Evolutionary conservation across 306 rosid genomes (phyloP), one percentile per base, ranked within the genome.

Genomic region (Trifolium dubium): DNA sequence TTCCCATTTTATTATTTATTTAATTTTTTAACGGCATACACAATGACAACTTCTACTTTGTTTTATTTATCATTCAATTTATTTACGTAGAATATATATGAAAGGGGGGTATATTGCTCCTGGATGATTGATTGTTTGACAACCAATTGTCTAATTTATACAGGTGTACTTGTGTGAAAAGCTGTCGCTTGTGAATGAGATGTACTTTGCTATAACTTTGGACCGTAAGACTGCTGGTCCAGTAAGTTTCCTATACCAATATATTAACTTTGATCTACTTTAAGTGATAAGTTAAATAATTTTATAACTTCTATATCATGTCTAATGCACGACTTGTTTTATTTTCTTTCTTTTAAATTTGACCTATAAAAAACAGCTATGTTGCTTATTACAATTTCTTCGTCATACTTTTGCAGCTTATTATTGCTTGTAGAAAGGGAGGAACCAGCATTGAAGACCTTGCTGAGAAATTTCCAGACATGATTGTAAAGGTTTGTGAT

Each of bases 381-480:
- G 50, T 74, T 72, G 51, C 77, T 68, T 65, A 46, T 41, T 60
- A 9, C 65, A 77, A 1, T 71, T 30, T 47, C 58, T 58, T 47
- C 40, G n/a, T 44, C 68, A 56, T 70, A 30, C 92, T 46, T 78
- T 74, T 67, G 51, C 89, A 94, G 99, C 84, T 94, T 81, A 88
- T 94, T 58, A 94, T 94, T 89, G 91, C 97, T 70, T 94, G 99
- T 83, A 89, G 80, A 35, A 92, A 94, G 84, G 99, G 99, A 73
- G 99, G 99, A 81, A 94, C 99, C 72, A 94, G 99, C 84, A 94
- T 94, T 55, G 99, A 94, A 84, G 99, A 94, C 78, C 99, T 94
- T 50, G 99, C 99, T 34, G 99, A 94, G 84, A 94, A 94, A 85
- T 94, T 79, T 80, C 99, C 99, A 2, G 96, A 94, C 79, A 88